Evolutionary conservation across 257 asterid species (phyloP).

Genomic region (Primulina eburnea): DNA sequence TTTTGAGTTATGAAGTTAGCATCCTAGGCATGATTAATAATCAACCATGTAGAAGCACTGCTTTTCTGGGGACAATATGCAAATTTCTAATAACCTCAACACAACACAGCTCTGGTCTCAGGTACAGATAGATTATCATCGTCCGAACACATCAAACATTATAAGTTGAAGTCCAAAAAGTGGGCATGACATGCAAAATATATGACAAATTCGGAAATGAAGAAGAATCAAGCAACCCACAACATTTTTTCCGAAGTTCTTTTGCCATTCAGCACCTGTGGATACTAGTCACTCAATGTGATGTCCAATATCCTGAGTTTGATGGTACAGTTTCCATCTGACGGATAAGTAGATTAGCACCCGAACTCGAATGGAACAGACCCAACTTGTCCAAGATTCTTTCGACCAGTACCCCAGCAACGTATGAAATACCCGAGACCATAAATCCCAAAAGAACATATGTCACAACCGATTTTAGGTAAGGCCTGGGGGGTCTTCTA

Average conservation of each 20-base stretch:
- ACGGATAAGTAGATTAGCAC: conserved; percentile 24
- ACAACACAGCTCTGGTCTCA: neutral
- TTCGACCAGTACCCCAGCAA: conserved; percentile 50
- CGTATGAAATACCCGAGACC: conserved; percentile 63
- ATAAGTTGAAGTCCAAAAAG: neutral
- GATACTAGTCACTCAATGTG: conserved; percentile 28
- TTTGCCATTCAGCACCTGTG: too few relatives aligned
- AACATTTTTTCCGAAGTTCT: too few relatives aligned
- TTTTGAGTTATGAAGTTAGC: too few relatives aligned
- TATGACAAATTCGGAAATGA: neutral
- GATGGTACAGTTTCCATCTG: conserved; percentile 20
- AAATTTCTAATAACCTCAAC: neutral
- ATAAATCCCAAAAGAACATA: conserved; percentile 49
- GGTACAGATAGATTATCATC: neutral
- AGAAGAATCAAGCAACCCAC: neutral
- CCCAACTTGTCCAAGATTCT: conserved; percentile 58
- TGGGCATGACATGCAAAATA: neutral
- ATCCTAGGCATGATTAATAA: too few relatives aligned
- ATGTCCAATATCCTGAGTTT: conserved; percentile 37
- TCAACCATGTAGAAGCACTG: too few relatives aligned
- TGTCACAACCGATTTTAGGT: conserved; percentile 43
- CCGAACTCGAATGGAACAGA: conserved; percentile 43
- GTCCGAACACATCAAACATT: neutral
- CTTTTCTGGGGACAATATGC: too few relatives aligned
- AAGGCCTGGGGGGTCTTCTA: conserved; percentile 54